A percentile compares a stretch with the other conserved stretches of the same genome.
Evolutionary conservation across 208 protist genomes (phyloP).

Genomic region (Leishmania turanica): DNA sequence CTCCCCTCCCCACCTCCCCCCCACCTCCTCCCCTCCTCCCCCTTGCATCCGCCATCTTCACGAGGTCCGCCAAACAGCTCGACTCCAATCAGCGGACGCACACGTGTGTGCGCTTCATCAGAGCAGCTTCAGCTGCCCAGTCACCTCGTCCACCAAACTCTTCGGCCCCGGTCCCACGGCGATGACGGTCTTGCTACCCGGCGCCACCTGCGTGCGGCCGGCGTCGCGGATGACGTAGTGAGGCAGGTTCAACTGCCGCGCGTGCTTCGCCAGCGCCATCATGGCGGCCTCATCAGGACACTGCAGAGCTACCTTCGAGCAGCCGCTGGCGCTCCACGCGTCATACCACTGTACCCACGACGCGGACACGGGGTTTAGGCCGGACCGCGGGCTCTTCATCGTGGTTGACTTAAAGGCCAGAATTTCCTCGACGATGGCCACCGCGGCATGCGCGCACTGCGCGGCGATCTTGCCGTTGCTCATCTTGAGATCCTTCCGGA

Average conservation of each 20-base stretch:
- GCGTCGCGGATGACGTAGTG: constrained; percentile 89
- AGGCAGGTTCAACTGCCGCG: constrained; percentile 49
- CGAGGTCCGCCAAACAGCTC: not conserved
- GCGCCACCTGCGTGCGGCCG: constrained; percentile 93
- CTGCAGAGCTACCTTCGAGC: constrained; percentile 86
- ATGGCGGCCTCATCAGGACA: constrained; percentile 74
- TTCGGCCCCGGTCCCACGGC: constrained; percentile 86
- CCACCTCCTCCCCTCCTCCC: too few relatives aligned
- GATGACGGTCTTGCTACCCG: constrained; percentile 91
- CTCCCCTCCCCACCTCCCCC: too few relatives aligned
- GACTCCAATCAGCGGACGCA: not conserved
- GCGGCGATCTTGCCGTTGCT: constrained; percentile 95
- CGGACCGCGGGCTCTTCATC: not conserved
- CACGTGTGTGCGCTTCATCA: constrained; percentile 32
- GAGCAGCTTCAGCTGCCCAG: constrained; percentile 90
- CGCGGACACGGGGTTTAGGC: constrained; percentile 7
- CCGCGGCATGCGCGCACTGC: constrained; percentile 95
- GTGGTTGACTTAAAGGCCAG: constrained; percentile 17
- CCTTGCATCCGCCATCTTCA: not conserved
- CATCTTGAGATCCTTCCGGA: constrained; percentile 96
- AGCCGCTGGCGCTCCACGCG: constrained; percentile 66
- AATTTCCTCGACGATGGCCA: constrained; percentile 85
- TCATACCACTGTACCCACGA: constrained; percentile 73
- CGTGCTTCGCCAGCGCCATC: constrained; percentile 47
- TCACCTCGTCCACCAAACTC: constrained; percentile 82